Evolutionary conservation across 2,329 filamentous ascomycete species (phyloP), one percentile per base, ranked within the genome.

Genomic region (Aspergillus ibericus): DNA sequence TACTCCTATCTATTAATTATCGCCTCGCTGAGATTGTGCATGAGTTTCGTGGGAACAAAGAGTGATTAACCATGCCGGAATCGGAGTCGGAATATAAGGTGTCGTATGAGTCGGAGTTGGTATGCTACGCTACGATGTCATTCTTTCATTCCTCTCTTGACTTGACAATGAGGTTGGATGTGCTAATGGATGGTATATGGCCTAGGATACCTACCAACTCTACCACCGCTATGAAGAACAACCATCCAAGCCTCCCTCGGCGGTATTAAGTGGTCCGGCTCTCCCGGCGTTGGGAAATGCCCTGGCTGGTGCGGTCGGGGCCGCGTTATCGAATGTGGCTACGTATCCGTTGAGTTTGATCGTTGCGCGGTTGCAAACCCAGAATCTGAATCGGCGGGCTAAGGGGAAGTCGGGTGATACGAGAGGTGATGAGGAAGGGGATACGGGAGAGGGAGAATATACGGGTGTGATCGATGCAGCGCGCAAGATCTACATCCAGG

Each of bases 311-410:
- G 89, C 91, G 5, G 79, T 87, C 0, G 92, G 91, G 35, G 89
- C 91, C 0, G 89, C 90, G 15, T 83, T 93, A 59, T 90, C 92
- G 10, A 93, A 93, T 66, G 82, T 92, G 48, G 77, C 87, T 55
- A 87, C 91, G 5, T 96, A 96, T 71, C 93, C 92, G 1, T 83
- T 96, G 58, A 89, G 91, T 68, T 83, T 96, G 44, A 85, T 95
- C 62, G 88, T 92, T 56, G 92, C 92, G 25, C 85, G 92, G 27
- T 82, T 96, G 48, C 92, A 96, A 75, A 89, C 91, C 3, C 91
- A 95, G 55, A n/a, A n/a, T n/a, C n/a, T n/a, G n/a, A n/a, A n/a
- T n/a, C 64, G 62, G 18, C 66, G 63, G 42, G n/a, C n/a, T n/a
- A 77, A 83, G 83, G 40, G 85, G 3, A 62, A 55, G 10, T 22